These are phyloP conservation scores for Papiliotrema nemorosa DNA, from an alignment of 1,284 basidiomycete species.

Conservation along the genomic window DNA sequence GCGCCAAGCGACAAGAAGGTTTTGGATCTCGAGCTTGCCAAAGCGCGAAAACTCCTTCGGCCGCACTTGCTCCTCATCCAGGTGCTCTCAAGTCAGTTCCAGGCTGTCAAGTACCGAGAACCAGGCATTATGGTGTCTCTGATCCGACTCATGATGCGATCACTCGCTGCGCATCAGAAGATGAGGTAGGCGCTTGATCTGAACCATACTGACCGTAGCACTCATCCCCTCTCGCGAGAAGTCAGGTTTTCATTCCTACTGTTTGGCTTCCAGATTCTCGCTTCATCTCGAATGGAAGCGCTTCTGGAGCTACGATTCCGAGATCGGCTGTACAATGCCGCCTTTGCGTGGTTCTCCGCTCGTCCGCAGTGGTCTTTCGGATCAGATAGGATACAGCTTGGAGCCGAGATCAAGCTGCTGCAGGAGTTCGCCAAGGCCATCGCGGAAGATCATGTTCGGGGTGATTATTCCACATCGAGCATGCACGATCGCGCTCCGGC, in stretches of 20 bases:
- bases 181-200: slow-evolving; percentile 78
- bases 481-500: slow-evolving; percentile 56
- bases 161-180: slow-evolving; percentile 61
- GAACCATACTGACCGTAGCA: too few relatives aligned
- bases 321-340: slow-evolving; percentile 70
- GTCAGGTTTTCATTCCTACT: slow-evolving; percentile 81
- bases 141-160: slow-evolving; percentile 76
- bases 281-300: slow-evolving; percentile 80
- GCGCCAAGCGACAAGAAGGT: slow-evolving; percentile 82
- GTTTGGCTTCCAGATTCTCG: slow-evolving; percentile 89
- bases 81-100: slow-evolving; percentile 87
- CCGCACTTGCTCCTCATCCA: slow-evolving; percentile 84
- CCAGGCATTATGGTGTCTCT: slow-evolving; percentile 81
- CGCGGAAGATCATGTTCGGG: slow-evolving; percentile 67
- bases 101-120: slow-evolving; percentile 85
- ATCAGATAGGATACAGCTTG: slow-evolving; percentile 81
- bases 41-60: slow-evolving; percentile 69
- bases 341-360: slow-evolving; percentile 89
- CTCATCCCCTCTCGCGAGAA: slow-evolving; percentile 87
- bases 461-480: slow-evolving; percentile 66
- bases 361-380: slow-evolving; percentile 93
- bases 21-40: slow-evolving; percentile 68
- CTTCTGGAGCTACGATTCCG: slow-evolving; percentile 76
- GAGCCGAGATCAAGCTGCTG: slow-evolving; percentile 80
- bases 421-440: slow-evolving; percentile 77